These are phyloP conservation scores for Saussurea involucrata DNA, from an alignment of 129 eudicot genomes.

Conservation along the genomic window DNA sequence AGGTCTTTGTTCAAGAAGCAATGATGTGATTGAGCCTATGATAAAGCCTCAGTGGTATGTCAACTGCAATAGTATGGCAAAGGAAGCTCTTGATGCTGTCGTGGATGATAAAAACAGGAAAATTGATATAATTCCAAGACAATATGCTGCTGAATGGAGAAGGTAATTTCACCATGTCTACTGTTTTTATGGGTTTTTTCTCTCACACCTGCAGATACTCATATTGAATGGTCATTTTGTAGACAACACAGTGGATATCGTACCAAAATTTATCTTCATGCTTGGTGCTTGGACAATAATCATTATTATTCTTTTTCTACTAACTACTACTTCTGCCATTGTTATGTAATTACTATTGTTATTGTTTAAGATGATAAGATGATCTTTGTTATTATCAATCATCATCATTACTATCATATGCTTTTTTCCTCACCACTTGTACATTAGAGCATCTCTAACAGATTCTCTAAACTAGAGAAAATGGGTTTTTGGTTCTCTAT, in stretches of 20 bases:
- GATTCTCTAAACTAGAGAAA: too few species aligned
- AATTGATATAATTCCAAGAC: conserved; percentile 77
- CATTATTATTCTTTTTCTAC: too few species aligned
- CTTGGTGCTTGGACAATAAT: too few species aligned
- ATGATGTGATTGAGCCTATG: conserved; percentile 91
- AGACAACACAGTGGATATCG: neutral
- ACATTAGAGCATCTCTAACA: too few species aligned
- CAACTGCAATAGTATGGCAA: conserved; percentile 65
- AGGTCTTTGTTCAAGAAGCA: conserved; percentile 88
- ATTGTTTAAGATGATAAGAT: too few species aligned
- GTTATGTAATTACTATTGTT: too few species aligned
- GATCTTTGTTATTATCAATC: too few species aligned
- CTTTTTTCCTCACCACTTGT: too few species aligned
- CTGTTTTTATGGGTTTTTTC: neutral
- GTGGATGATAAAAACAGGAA: conserved; percentile 48
- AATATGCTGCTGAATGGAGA: conserved; percentile 92
- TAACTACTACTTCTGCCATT: too few species aligned
- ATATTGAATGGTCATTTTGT: neutral
- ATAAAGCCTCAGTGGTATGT: conserved; percentile 99
- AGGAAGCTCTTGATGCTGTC: conserved; percentile 90
- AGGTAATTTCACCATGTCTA: conserved; percentile 37
- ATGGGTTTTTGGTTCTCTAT: too few species aligned
- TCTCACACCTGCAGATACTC: neutral
- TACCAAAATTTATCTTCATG: neutral
- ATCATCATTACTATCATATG: too few species aligned